Base-by-base conservation (phyloP, 1,284 basidiomycete genomes). In the Thecaphora thlaspeos region DNA sequence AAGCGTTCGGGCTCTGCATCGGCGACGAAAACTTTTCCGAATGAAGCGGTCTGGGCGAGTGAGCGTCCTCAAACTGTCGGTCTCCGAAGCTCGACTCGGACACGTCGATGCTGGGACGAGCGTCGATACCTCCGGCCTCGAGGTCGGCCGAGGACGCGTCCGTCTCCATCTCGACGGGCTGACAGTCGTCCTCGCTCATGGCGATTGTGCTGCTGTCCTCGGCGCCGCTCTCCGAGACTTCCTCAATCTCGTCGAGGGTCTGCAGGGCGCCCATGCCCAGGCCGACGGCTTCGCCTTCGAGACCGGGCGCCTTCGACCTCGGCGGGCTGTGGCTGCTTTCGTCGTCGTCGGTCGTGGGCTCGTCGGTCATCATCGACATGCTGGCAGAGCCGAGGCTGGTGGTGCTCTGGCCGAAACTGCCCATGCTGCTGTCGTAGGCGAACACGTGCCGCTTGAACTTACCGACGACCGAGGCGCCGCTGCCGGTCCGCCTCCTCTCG, bases 401-500 rank as follows among this genome's bases (percentile, higher is more conserved):
- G 36, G 54, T 65, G 26, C 60, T 61, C 44, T 69, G 67, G 3
- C 59, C 63, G n/a, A 63, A 61, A 43, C 59, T 63, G 34, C 67
- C 69, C 66, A 71, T 71, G 46, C 61, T 66, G 22, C 60, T 64
- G 49, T 73, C 71, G 52, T 73, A 73, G 36, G 71, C 71, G 43
- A 73, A 73, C 17, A 73, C 61, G 39, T 73, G 71, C 17, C 64
- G 62, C 47, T 67, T 70, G 51, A 67, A 70, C 60, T 66, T 67
- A 49, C 61, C 67, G 23, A 49, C 38, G 28, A 61, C 42, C 14
- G 12, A 11, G 37, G 12, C 15, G 32, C 51, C 45, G 30, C 60
- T 58, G 23, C 34, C n/a, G 18, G 56, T 58, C 21, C 54, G 48
- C 18, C 52, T 55, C 9, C 18, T 43, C 22, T 46, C 47, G 51